Evolutionary conservation across 1,284 basidiomycete genomes (phyloP).

Genomic region (Flammula alnicola): DNA sequence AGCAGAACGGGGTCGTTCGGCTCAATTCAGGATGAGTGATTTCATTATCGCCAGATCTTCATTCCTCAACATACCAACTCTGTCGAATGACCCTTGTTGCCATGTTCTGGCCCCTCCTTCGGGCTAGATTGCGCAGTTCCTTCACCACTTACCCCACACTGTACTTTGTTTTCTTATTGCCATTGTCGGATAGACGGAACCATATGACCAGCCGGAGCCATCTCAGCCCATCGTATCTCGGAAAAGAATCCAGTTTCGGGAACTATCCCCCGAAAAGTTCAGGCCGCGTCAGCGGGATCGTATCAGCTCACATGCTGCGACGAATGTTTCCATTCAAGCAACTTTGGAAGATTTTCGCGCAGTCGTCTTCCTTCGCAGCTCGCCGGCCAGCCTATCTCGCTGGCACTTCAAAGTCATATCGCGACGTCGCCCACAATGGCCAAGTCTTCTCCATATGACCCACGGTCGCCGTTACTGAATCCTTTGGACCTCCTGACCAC

Average conservation of each 20-base stretch:
- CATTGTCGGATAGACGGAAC: slow-evolving; percentile 9
- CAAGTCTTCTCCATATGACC: slow-evolving; percentile 9
- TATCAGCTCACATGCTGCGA: no score
- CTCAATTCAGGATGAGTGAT: slow-evolving; percentile 10
- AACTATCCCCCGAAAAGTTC: slow-evolving; percentile 1
- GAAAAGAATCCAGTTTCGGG: slow-evolving; percentile 17
- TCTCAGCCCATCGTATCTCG: slow-evolving; percentile 9
- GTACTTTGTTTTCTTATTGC: slow-evolving; percentile 1
- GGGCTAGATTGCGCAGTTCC: slow-evolving; percentile 23
- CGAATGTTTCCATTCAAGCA: no score
- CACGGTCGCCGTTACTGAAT: slow-evolving; percentile 19
- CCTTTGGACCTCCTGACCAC: slow-evolving; percentile 11
- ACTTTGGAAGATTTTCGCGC: slow-evolving; percentile 9
- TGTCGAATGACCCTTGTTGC: slow-evolving; percentile 11
- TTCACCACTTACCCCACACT: slow-evolving; percentile 20
- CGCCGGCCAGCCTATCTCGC: slow-evolving; percentile 2
- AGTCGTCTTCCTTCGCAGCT: neutral
- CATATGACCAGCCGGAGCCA: slow-evolving; percentile 12
- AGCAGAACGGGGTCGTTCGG: slow-evolving; percentile 11
- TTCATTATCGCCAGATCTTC: slow-evolving; percentile 19
- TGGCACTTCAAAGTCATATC: slow-evolving; percentile 2
- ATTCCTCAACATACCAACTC: slow-evolving; percentile 13
- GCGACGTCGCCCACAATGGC: slow-evolving; percentile 1
- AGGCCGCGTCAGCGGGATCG: slow-evolving; percentile 10
- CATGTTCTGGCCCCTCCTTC: slow-evolving; percentile 10